Evolutionary conservation across 495 filamentous ascomycete species (phyloP).

Genomic region (Tuber brumale): DNA sequence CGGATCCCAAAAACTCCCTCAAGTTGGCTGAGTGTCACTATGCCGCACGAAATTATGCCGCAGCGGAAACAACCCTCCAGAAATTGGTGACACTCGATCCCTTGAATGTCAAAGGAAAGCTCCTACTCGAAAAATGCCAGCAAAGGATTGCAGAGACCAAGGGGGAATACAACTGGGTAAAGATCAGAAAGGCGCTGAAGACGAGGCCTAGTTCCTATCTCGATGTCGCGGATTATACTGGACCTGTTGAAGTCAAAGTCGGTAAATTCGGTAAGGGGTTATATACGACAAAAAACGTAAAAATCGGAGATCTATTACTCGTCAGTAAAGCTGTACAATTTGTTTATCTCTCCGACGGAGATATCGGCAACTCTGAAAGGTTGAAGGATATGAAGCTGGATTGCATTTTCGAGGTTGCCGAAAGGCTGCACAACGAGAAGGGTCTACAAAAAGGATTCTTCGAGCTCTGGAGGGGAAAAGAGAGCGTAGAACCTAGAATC

Average conservation of each 20-base stretch:
- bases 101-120: neutral
- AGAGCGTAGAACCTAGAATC: neutral
- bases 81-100: neutral
- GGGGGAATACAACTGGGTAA: neutral
- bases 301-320: neutral
- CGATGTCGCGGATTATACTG: slow-evolving; percentile 3
- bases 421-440: slow-evolving; percentile 1
- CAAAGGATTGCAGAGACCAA: neutral
- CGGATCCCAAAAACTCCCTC: slow-evolving; percentile 1
- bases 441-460: neutral
- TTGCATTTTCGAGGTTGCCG: neutral
- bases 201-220: neutral
- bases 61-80: neutral
- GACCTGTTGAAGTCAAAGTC: neutral
- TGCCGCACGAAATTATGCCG: neutral
- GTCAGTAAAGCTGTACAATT: neutral
- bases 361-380: neutral
- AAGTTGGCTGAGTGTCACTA: neutral
- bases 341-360: neutral
- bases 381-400: neutral
- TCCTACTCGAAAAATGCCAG: neutral
- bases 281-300: neutral
- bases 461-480: slow-evolving; percentile 1
- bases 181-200: neutral
- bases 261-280: neutral